Percentiles rank a stretch among this genome's conserved stretches.
phyloP scores from a whole-genome alignment of 306 rosid genomes.

The Crataegus laevigata region DNA sequence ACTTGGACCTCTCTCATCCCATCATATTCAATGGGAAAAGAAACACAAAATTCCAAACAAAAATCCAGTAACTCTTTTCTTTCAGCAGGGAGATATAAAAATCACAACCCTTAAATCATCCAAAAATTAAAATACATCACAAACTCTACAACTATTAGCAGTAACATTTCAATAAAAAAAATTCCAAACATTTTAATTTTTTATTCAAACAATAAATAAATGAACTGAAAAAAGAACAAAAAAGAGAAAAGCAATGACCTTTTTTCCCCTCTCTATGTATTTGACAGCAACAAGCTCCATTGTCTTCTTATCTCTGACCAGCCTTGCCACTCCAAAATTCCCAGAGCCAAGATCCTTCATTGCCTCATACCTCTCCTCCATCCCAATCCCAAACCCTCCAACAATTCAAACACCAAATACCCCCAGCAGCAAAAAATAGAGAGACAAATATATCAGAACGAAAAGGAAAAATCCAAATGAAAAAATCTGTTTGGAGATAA shows the following conservation, averaged over 20 bases:
- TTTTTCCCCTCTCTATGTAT: slow-evolving; percentile 76
- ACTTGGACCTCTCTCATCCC: not conserved
- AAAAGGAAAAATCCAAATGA: slow-evolving; percentile 5
- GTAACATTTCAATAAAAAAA: not conserved
- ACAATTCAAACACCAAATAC: not conserved
- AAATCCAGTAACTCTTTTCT: not conserved
- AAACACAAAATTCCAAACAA: not conserved
- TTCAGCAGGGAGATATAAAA: not conserved
- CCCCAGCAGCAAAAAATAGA: not conserved
- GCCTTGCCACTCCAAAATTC: slow-evolving; percentile 75
- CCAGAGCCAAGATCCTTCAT: slow-evolving; percentile 86
- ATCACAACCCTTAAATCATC: not conserved
- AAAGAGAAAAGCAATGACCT: slow-evolving; percentile 32
- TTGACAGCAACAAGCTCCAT: slow-evolving; percentile 84
- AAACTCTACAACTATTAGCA: not conserved
- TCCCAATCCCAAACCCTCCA: slow-evolving; percentile 16
- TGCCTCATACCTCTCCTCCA: slow-evolving; percentile 69
- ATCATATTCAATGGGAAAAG: not conserved
- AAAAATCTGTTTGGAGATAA: not conserved
- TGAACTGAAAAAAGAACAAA: not conserved
- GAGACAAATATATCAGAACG: not conserved
- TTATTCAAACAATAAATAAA: not conserved
- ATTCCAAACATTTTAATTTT: not conserved
- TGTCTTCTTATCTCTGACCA: slow-evolving; percentile 73
- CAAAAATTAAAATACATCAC: not conserved